Base-by-base conservation (phyloP, 495 filamentous ascomycete species). In the Talaromyces nanjingensis region DNA sequence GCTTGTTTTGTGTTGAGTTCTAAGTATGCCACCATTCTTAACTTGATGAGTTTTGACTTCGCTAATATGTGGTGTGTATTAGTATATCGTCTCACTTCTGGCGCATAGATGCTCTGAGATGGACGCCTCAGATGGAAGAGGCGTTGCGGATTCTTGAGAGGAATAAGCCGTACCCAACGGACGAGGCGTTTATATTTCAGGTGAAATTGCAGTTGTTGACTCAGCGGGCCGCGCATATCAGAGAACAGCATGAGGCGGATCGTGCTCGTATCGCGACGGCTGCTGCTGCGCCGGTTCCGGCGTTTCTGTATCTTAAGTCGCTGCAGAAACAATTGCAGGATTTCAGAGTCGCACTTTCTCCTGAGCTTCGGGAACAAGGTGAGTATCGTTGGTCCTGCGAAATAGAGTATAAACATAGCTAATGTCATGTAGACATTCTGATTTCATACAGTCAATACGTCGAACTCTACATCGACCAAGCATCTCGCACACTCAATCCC, bases 381-480 rank as follows among this genome's bases (percentile, higher is more conserved):
- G 63, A 68, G 72, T 34, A 34, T 11, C 33, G 33, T 37, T 7
- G 29, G 29, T 31, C 29, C 29, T 31, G 29, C 29, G 29, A 31
- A 31, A 31, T 31, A 31, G 29, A 31, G 29, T 31, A 31, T 31
- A 31, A 31, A 31, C 29, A 31, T 29, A 9, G 53, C 37, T 64
- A 39, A 61, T 57, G 67, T 6, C 39, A 64, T 34, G 16, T 52
- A 73, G 71, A 68, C 18, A 73, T 70, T 18, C 68, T 77, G 16
- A 69, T 66, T 55, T 61, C 69, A 37, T 70, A 77, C 53, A 62
- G 65, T 8, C 69, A 76, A 60, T 74, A 77, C 47, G 69, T 75
- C 47, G 73, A 75, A 33, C 58, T 78, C n/a, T 76, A 72, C 56
- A 77, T 77, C 24, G 72, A 75, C 52, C 69, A 76, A 7, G 59